These are phyloP conservation scores for Cladosporium sp. DNA, from an alignment of 2,329 filamentous ascomycete species.

Conservation along the genomic window DNA sequence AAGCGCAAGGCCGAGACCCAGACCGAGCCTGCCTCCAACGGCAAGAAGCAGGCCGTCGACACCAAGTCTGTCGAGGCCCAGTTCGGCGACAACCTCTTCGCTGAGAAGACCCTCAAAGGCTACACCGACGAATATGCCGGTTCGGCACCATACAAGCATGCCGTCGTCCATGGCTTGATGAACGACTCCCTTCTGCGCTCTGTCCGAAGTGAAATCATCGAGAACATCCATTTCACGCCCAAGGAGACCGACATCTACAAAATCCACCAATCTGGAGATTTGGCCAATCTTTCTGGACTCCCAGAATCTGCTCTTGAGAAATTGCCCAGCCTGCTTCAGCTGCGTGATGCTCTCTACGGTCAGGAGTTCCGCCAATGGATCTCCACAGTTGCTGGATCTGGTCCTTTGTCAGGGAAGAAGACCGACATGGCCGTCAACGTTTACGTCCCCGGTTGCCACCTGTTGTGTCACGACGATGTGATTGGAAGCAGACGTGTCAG, in stretches of 20 bases:
- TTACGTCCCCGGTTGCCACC: slow-evolving; percentile 91
- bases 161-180: slow-evolving; percentile 78
- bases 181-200: slow-evolving; percentile 74
- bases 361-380: slow-evolving; percentile 83
- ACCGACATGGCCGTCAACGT: slow-evolving; percentile 99
- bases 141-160: slow-evolving; percentile 79
- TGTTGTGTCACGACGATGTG: slow-evolving; percentile 96
- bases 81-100: slow-evolving; percentile 64
- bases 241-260: slow-evolving; percentile 99
- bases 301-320: slow-evolving; percentile 79
- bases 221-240: slow-evolving; percentile 90
- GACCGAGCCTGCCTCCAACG: slow-evolving; percentile 24
- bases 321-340: slow-evolving; percentile 79
- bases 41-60: slow-evolving; percentile 38
- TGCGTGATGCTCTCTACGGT: slow-evolving; percentile 95
- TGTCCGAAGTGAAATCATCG: slow-evolving; percentile 82
- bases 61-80: slow-evolving; percentile 44
- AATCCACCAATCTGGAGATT: slow-evolving; percentile 96
- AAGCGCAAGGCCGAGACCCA: slow-evolving; percentile 41
- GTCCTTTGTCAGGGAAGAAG: slow-evolving; percentile 83
- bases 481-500: slow-evolving; percentile 94
- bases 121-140: slow-evolving; percentile 60
- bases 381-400: slow-evolving; percentile 77
- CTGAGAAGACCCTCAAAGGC: slow-evolving; percentile 50
- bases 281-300: slow-evolving; percentile 92